These are phyloP conservation scores for Talaromyces amestolkiae DNA, from an alignment of 2,329 filamentous ascomycete genomes.

Conservation along the genomic window DNA sequence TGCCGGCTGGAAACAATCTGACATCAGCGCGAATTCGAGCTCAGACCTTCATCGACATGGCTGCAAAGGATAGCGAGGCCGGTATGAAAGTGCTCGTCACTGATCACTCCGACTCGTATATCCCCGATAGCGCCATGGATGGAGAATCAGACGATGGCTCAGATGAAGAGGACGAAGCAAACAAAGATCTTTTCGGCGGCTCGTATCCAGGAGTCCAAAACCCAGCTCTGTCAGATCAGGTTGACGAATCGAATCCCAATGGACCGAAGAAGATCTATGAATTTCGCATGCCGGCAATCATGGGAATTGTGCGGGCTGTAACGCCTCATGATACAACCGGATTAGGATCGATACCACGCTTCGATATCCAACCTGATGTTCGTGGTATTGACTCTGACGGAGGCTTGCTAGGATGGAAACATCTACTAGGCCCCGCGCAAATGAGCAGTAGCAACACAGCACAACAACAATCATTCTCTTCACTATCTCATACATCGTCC, in stretches of 20 bases:
- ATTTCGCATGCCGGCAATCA: slow-evolving; percentile 43
- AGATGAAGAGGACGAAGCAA: slow-evolving; percentile 23
- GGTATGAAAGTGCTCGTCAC: slow-evolving; percentile 43
- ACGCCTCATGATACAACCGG: slow-evolving; percentile 21
- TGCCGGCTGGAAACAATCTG: slow-evolving; percentile 45
- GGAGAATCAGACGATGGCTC: slow-evolving; percentile 34
- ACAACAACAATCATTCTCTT: slow-evolving; percentile 8
- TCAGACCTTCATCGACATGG: slow-evolving; percentile 46
- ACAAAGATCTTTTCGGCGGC: slow-evolving; percentile 18
- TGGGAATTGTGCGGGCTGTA: slow-evolving; percentile 36
- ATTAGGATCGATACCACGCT: slow-evolving; percentile 35
- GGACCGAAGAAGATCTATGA: slow-evolving; percentile 40
- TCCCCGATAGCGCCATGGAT: slow-evolving; percentile 35
- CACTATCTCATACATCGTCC: neutral
- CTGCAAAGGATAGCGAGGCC: slow-evolving; percentile 39
- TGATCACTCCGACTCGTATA: slow-evolving; percentile 40
- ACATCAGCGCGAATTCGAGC: slow-evolving; percentile 46
- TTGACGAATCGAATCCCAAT: slow-evolving; percentile 23
- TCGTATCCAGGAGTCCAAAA: slow-evolving; percentile 12
- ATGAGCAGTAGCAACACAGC: slow-evolving; percentile 24
- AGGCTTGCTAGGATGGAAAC: slow-evolving; percentile 45
- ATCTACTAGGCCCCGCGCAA: slow-evolving; percentile 43
- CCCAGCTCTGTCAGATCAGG: slow-evolving; percentile 17
- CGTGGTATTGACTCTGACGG: slow-evolving; percentile 43
- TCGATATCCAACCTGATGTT: slow-evolving; percentile 44